A percentile compares a stretch with the other conserved stretches of the same genome.
These are phyloP conservation scores for Fusarium nematophilum DNA, from an alignment of 2,329 filamentous ascomycete species.

Conservation along the genomic window DNA sequence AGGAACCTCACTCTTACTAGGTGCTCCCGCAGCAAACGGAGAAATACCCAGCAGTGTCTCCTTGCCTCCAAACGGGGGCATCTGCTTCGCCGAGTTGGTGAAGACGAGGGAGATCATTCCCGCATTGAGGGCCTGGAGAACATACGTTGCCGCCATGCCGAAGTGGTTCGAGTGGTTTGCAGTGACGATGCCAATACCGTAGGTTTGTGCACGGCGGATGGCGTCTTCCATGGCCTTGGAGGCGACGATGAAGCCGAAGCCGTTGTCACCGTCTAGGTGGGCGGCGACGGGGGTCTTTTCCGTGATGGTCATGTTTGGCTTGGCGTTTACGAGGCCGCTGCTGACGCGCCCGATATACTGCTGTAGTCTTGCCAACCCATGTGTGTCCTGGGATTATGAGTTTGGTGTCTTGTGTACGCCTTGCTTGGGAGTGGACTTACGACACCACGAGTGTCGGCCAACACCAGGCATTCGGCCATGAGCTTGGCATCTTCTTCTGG, in stretches of 20 bases:
- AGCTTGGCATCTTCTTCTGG: conserved; percentile 16
- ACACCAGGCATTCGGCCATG: conserved; percentile 22
- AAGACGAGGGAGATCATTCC: conserved; percentile 23
- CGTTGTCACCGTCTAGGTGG: conserved; percentile 19
- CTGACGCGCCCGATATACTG: conserved; percentile 21
- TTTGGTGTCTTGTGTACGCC: too few relatives aligned
- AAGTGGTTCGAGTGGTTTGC: conserved; percentile 24
- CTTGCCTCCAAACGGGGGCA: conserved; percentile 25
- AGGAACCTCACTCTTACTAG: conserved; percentile 17
- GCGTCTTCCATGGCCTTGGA: conserved; percentile 19
- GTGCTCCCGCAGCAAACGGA: conserved; percentile 19
- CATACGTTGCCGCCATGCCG: conserved; percentile 25
- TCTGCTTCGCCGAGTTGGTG: conserved; percentile 25
- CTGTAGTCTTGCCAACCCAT: conserved; percentile 16
- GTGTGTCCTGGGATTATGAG: conserved; percentile 13
- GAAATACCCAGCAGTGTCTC: conserved; percentile 21
- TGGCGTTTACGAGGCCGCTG: conserved; percentile 19
- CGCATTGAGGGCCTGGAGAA: conserved; percentile 12
- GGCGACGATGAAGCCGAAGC: conserved; percentile 23
- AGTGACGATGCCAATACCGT: conserved; percentile 25
- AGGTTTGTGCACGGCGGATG: conserved; percentile 15
- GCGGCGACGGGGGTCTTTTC: conserved; percentile 24
- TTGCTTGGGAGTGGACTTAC: not conserved
- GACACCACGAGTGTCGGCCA: conserved; percentile 22
- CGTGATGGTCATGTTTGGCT: conserved; percentile 12